Evolutionary conservation across 192 early-diverging fungal species (phyloP).

Genomic region (Backusella parvicylindrica): DNA sequence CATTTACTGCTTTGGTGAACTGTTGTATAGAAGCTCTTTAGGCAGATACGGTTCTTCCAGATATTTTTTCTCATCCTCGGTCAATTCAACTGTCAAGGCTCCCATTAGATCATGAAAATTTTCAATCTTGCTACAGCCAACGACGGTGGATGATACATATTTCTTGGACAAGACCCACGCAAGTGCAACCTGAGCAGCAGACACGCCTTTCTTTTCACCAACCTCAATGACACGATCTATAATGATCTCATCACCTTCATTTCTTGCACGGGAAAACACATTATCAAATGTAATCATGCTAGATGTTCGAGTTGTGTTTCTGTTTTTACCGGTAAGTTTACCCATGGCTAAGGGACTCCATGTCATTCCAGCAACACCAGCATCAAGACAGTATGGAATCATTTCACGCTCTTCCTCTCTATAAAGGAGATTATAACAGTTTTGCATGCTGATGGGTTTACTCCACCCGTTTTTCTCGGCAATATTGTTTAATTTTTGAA

Average conservation of each 20-base stretch:
- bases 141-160: constrained; percentile 12
- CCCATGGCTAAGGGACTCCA: constrained; percentile 52
- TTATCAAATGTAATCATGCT: not conserved
- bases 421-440: constrained; percentile 37
- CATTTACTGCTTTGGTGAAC: not conserved
- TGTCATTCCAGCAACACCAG: constrained; percentile 40
- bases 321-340: constrained; percentile 29
- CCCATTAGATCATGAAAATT: constrained; percentile 22
- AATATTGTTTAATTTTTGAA: constrained; percentile 38
- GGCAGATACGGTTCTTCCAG: constrained; percentile 17
- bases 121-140: constrained; percentile 18
- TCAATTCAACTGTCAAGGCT: constrained; percentile 14
- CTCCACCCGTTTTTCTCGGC: constrained; percentile 51
- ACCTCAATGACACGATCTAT: constrained; percentile 20
- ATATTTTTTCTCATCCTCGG: constrained; percentile 15
- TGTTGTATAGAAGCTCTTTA: not conserved
- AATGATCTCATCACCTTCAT: constrained; percentile 3
- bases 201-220: constrained; percentile 15
- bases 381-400: constrained; percentile 42
- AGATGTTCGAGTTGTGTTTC: not conserved
- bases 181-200: constrained; percentile 25
- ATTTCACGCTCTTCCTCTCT: constrained; percentile 62
- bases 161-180: constrained; percentile 26
- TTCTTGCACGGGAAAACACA: not conserved
- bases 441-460: constrained; percentile 48